Evolutionary conservation across 441 rosid species (phyloP).

Genomic region (Brassica hybrid): DNA sequence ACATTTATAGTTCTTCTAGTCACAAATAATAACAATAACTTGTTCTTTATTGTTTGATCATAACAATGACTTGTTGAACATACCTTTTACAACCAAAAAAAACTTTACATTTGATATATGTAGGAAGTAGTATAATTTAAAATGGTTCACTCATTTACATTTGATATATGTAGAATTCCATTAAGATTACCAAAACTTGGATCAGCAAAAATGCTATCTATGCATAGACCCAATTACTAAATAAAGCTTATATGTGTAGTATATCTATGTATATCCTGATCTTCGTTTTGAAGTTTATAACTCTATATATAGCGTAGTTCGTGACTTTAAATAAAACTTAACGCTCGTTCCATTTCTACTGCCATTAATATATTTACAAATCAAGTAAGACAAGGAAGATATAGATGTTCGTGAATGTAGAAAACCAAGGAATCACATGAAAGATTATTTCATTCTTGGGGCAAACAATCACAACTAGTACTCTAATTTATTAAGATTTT

Average conservation of each 20-base stretch:
- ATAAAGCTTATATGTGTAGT: not conserved
- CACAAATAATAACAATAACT: not conserved
- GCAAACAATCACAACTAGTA: slow-evolving; percentile 26
- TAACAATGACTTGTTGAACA: not conserved
- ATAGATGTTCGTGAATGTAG: slow-evolving; percentile 42
- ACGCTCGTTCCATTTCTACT: not conserved
- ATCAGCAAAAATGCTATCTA: slow-evolving; percentile 30
- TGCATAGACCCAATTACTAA: slow-evolving; percentile 3
- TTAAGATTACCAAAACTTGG: slow-evolving; percentile 11
- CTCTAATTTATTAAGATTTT: slow-evolving; percentile 22
- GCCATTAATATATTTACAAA: slow-evolving; percentile 26
- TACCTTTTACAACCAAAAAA: not conserved
- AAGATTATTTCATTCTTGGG: slow-evolving; percentile 30
- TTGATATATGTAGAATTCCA: not conserved
- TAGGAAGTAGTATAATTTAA: not conserved
- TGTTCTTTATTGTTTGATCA: not conserved
- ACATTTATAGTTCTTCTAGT: not conserved
- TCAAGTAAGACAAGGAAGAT: slow-evolving; percentile 34
- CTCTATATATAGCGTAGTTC: not conserved
- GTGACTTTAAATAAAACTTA: not conserved
- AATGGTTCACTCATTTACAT: not conserved
- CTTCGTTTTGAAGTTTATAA: not conserved
- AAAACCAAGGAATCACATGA: slow-evolving; percentile 45
- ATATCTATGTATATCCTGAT: not conserved
- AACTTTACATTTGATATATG: not conserved